A percentile compares a stretch with the other conserved stretches of the same genome.
phyloP scores from a whole-genome alignment of 495 filamentous ascomycete genomes.

The Xanthoparmelia taractica region DNA sequence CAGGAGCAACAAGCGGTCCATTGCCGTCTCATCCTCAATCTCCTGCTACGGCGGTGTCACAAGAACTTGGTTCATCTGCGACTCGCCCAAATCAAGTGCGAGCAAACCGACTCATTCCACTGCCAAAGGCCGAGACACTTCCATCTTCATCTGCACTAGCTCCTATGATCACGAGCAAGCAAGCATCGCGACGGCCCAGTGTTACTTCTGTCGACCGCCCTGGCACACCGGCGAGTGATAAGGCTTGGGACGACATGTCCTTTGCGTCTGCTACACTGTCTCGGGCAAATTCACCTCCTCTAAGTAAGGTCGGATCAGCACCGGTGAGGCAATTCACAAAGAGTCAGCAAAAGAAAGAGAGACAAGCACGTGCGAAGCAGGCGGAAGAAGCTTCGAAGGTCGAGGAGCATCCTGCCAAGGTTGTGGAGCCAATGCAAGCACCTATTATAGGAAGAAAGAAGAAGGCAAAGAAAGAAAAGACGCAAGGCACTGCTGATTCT shows the following conservation, averaged over 20 bases:
- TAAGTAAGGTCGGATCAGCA: constrained; percentile 65
- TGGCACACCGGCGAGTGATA: constrained; percentile 70
- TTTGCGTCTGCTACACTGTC: constrained; percentile 73
- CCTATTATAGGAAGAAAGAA: constrained; percentile 84
- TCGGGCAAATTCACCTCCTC: constrained; percentile 80
- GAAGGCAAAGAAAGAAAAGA: constrained; percentile 72
- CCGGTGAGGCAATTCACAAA: constrained; percentile 77
- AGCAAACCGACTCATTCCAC: constrained; percentile 62
- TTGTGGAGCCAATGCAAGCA: constrained; percentile 57
- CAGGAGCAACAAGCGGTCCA: constrained; percentile 14
- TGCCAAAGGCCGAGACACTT: constrained; percentile 60
- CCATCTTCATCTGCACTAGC: constrained; percentile 33
- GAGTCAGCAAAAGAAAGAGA: constrained; percentile 81
- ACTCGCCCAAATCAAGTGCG: constrained; percentile 39
- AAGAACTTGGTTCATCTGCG: constrained; percentile 42
- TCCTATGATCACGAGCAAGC: constrained; percentile 35
- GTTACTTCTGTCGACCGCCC: constrained; percentile 56
- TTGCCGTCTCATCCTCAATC: constrained; percentile 38
- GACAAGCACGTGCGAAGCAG: constrained; percentile 53
- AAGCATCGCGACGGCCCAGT: constrained; percentile 52
- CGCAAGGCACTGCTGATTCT: constrained; percentile 34
- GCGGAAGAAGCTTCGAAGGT: constrained; percentile 55
- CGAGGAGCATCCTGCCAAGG: constrained; percentile 47
- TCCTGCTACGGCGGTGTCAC: constrained; percentile 42
- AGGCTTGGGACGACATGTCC: constrained; percentile 68